Evolutionary conservation across 2,329 filamentous ascomycete species (phyloP), one percentile per base, ranked within the genome.

Genomic region (Ceratocystis lukuohia): DNA sequence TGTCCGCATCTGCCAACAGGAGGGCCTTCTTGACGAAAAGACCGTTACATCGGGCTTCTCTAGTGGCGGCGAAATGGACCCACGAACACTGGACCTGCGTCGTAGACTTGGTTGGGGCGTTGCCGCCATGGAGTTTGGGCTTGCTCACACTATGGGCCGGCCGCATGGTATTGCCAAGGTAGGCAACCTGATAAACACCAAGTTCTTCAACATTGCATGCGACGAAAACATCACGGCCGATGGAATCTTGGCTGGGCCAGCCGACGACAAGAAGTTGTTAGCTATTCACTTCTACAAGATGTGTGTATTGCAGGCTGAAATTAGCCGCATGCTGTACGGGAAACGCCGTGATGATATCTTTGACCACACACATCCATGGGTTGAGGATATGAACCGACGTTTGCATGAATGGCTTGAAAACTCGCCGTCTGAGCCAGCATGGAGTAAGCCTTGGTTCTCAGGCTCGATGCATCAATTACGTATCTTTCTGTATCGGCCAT

Each of bases 281-380:
- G 87, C 91, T 1, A 91, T 96, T 69, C 93, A 99, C 74, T 94
- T 96, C 71, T 91, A 91, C 78, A 93, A 89, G 73, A 95, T 96
- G 90, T 83, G 91, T 66, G 76, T 95, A 67, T 79, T 92, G 12
- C 92, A 96, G 74, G 84, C 92, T 15, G 93, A 97, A 75, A 94
- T 96, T 56, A 83, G 91, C 67, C 84, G 91, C 67, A 87, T 86
- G 5, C 79, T 97, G 0, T 97, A 99, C 73, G 87, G 96, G 71
- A 88, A 87, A 74, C 94, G 94, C 75, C 83, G 87, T 57, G 77
- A 84, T 0, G 86, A 89, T 63, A 92, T 93, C 0, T 84, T 83
- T 65, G 84, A 88, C 72, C 91, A 96, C 71, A 81, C 84, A 50
- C 88, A 96, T 75, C 89, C 89, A 1, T 96, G 94, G 91, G 96